Conservation (phyloP, 2,329 filamentous ascomycete genomes). For the Stenocarpella maydis region DNA sequence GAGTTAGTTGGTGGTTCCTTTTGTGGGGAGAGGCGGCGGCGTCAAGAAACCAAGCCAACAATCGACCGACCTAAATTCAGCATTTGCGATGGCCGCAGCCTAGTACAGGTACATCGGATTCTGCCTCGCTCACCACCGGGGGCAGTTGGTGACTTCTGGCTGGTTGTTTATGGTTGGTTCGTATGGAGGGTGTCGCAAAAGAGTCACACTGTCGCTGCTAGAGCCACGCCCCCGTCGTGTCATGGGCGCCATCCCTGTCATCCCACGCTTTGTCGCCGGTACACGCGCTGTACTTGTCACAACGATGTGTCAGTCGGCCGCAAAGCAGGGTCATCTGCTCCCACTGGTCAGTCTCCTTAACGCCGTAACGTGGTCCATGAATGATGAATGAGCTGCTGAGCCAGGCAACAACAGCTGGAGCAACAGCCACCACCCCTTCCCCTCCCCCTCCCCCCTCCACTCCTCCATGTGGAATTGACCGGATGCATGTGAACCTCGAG, state of each 20-base stretch:
- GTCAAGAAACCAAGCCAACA: constrained; percentile 22
- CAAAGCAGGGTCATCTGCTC: constrained; percentile 28
- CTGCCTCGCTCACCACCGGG: constrained; percentile 22
- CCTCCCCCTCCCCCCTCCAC: neutral
- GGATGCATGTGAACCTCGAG: constrained; percentile 13
- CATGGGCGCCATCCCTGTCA: constrained; percentile 27
- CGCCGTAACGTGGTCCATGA: neutral
- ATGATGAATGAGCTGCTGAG: neutral
- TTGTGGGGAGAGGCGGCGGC: constrained; percentile 2
- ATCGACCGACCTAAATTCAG: constrained; percentile 25
- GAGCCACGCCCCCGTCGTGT: constrained; percentile 25
- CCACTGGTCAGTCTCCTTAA: constrained; percentile 1
- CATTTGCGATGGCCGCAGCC: constrained; percentile 24
- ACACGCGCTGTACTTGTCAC: constrained; percentile 28
- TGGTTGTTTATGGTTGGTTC: constrained; percentile 17
- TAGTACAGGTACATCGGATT: constrained; percentile 31
- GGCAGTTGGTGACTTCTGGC: constrained; percentile 2
- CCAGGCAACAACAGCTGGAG: constrained; percentile 26
- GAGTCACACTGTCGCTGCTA: constrained; percentile 32
- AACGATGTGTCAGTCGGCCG: constrained; percentile 27
- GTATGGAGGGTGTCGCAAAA: constrained; percentile 33
- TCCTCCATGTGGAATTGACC: neutral
- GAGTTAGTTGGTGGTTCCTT: neutral
- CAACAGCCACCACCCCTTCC: neutral
- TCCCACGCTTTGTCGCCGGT: constrained; percentile 4